Evolutionary conservation across 2,329 filamentous ascomycete genomes (phyloP).

Genomic region (Hirsutella rhossiliensis): DNA sequence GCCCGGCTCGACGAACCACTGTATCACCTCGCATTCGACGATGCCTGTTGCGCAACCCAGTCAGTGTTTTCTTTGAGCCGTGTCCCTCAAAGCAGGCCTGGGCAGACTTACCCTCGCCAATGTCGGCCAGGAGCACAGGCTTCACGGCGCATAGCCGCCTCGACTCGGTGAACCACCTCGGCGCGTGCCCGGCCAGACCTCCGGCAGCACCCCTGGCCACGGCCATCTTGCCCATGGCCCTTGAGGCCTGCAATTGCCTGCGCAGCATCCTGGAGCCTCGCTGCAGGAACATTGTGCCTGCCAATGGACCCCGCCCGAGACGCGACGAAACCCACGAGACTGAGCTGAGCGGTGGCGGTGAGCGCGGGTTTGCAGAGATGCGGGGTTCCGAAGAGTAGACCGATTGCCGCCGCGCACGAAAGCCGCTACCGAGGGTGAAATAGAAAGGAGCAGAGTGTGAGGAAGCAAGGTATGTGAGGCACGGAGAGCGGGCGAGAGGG

Average conservation of each 20-base stretch:
- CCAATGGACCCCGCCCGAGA: not conserved
- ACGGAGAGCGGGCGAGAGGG: not conserved
- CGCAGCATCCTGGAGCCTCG: conserved; percentile 36
- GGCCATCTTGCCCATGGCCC: conserved; percentile 20
- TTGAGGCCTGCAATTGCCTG: conserved; percentile 37
- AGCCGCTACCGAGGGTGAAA: not conserved
- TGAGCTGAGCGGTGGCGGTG: not conserved
- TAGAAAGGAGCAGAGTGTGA: not conserved
- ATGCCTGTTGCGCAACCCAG: conserved; percentile 51
- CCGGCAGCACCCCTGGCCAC: conserved; percentile 11
- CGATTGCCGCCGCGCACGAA: not conserved
- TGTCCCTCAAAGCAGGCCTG: not conserved
- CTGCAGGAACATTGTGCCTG: conserved; percentile 39
- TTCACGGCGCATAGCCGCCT: conserved; percentile 48
- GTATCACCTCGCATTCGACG: conserved; percentile 95
- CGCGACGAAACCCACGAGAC: not conserved
- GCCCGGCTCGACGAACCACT: conserved; percentile 97
- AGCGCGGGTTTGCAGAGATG: not conserved
- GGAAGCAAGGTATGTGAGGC: not conserved
- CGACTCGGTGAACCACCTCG: conserved; percentile 39
- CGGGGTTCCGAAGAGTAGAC: not conserved
- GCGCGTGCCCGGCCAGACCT: conserved; percentile 15
- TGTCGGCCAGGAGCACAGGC: conserved; percentile 73
- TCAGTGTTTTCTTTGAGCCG: conserved; percentile 2
- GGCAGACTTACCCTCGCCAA: conserved; percentile 57